phyloP scores from a whole-genome alignment of 2,329 filamentous ascomycete genomes.

The Cladosporium sp. region DNA sequence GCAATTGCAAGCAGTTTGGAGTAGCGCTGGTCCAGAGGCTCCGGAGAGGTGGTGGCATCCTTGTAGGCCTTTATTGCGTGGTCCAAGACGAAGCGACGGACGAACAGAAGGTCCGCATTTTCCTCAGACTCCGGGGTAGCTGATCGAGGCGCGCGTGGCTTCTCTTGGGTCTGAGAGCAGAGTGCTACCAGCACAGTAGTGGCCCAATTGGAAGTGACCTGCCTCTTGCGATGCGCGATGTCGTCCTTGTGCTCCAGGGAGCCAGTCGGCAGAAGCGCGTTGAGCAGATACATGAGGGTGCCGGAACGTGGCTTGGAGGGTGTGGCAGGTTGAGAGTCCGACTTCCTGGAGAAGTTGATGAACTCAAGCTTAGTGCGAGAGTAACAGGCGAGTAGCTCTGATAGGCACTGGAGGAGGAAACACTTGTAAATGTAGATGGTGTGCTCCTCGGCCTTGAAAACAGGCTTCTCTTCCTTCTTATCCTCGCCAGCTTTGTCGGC shows the following conservation, averaged over 20 bases:
- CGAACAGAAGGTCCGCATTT: constrained; percentile 82
- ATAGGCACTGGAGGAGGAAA: constrained; percentile 88
- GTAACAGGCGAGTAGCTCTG: constrained; percentile 88
- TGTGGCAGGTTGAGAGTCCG: constrained; percentile 78
- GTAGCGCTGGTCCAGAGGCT: constrained; percentile 83
- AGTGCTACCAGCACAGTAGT: constrained; percentile 84
- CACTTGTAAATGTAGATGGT: constrained; percentile 96
- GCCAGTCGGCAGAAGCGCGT: constrained; percentile 69
- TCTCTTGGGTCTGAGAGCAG: constrained; percentile 84
- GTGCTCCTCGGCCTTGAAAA: constrained; percentile 90
- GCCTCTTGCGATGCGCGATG: constrained; percentile 77
- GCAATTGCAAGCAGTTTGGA: constrained; percentile 82
- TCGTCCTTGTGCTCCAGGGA: constrained; percentile 72
- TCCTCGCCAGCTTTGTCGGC: constrained; percentile 37
- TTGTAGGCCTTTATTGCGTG: constrained; percentile 91
- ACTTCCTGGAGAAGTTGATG: constrained; percentile 96
- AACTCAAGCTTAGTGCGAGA: constrained; percentile 97
- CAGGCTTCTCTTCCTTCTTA: constrained; percentile 68
- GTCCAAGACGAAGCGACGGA: constrained; percentile 92
- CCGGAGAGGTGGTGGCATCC: constrained; percentile 76
- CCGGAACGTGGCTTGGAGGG: constrained; percentile 92
- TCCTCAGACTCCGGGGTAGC: constrained; percentile 68
- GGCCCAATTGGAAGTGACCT: constrained; percentile 81
- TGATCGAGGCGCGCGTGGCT: constrained; percentile 54
- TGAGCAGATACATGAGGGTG: constrained; percentile 90